Base-by-base conservation (phyloP, 2,329 filamentous ascomycete species). In the Raffaelea arxii region DNA sequence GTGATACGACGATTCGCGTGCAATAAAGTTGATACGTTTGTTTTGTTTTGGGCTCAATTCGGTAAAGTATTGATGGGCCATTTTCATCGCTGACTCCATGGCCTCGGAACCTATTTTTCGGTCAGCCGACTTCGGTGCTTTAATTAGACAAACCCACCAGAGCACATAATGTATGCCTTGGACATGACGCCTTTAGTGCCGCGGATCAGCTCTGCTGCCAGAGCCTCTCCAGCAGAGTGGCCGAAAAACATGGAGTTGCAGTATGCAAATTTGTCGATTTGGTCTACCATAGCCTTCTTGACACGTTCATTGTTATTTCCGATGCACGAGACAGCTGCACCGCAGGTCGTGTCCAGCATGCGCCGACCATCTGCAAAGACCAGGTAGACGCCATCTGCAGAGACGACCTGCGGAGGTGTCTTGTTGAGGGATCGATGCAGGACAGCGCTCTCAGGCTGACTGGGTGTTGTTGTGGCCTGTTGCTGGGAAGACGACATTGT, bases 91-190 rank as follows among this genome's bases (percentile, higher is more conserved):
- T 3, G 79, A 78, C 58, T 88, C 84, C 51, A 79, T 75, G 6
- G 82, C 81, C 60, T 87, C 84, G 24, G 78, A 82, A n/a, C 78
- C 77, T 79, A n/a, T n/a, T n/a, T n/a, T n/a, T n/a, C n/a, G n/a
- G n/a, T n/a, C n/a, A n/a, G n/a, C n/a, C n/a, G n/a, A n/a, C n/a
- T n/a, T n/a, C n/a, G n/a, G n/a, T n/a, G n/a, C n/a, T n/a, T n/a
- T n/a, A n/a, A n/a, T n/a, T n/a, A n/a, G n/a, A n/a, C n/a, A n/a
- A n/a, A n/a, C n/a, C n/a, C n/a, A n/a, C n/a, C n/a, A n/a, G n/a
- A n/a, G n/a, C n/a, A n/a, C n/a, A n/a, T n/a, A n/a, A n/a, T n/a
- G n/a, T n/a, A n/a, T n/a, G n/a, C n/a, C n/a, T n/a, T n/a, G n/a
- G 27, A 9, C 10, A 32, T 32, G 27, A 9, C 9, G 27, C 27